Base-by-base conservation (phyloP, 306 rosid species). In the Gynostemma pentaphyllum region DNA sequence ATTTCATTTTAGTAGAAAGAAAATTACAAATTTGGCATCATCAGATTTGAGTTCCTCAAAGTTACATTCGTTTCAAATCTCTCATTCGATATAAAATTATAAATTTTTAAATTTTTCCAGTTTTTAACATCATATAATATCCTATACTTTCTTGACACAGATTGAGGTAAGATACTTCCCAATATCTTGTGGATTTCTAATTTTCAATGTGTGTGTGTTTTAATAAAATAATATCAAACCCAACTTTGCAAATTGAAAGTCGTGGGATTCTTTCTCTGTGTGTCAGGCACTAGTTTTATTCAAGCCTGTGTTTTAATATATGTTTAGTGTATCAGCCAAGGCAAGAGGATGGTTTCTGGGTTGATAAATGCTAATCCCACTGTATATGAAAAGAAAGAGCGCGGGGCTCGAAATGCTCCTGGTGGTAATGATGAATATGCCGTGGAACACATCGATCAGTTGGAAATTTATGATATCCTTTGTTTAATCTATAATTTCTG, bases 401-500 rank as follows among this genome's bases (percentile, higher is more conserved):
- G 90, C 13, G 86, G 85, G 59, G 74, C 71, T 61, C 95, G 87
- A 59, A 63, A 73, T 59, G 47, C 72, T 5, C 74, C 83, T 4
- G 53, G 72, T 37, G 69, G 57, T 71, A 24, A 63, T 9, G 72
- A 73, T 40, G 85, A 84, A 22, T 71, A 81, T 72, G 76, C 75
- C 0, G 78, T 74, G 2, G 94, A 94, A 78, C 72, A 77, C 32
- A 94, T 94, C 41, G 91, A 88, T 47, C 89, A 88, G 36, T 85
- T 34, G 46, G 99, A 94, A 70, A 32, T 94, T 84, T 94, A 86
- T 68, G 94, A 94, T 92, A 92, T 92, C 94, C 96, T 84, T 70
- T 72, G 44, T 45, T 40, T 9, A 45, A 45, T 16, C 22, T 48
- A 26, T 32, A 9, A 19, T 52, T 34, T 29, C 5, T 70, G 6